Percentiles rank a stretch among this genome's conserved stretches.
Evolutionary conservation across 116 monocot species (phyloP).

Genomic region (Trichopus zeylanicus): DNA sequence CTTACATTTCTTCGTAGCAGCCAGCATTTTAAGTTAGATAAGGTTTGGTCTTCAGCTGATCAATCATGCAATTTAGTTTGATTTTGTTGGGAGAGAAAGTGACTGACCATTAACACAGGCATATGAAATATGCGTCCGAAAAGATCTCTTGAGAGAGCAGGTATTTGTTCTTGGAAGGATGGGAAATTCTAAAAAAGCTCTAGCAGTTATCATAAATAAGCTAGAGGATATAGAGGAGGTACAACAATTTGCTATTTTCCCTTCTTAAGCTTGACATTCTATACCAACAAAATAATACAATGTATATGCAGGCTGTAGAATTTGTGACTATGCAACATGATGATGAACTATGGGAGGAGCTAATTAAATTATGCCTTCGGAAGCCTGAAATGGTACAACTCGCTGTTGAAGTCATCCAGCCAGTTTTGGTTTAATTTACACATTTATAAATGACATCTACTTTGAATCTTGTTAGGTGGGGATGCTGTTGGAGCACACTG

Average conservation of each 20-base stretch:
- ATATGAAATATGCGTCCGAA: slow-evolving; percentile 75
- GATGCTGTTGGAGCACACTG: slow-evolving; percentile 89
- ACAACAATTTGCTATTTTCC: neutral
- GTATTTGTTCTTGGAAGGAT: slow-evolving; percentile 91
- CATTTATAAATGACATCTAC: neutral
- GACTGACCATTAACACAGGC: slow-evolving; percentile 43
- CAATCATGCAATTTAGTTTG: neutral
- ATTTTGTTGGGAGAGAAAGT: slow-evolving; percentile 2
- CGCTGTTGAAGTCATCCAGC: neutral
- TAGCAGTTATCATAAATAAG: slow-evolving; percentile 82
- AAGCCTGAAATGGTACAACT: slow-evolving; percentile 88
- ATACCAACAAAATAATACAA: neutral
- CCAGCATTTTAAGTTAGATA: slow-evolving; percentile 93
- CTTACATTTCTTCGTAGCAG: slow-evolving; percentile 92
- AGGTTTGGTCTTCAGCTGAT: slow-evolving; percentile 36
- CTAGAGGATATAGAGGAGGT: slow-evolving; percentile 95
- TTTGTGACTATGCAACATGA: slow-evolving; percentile 89
- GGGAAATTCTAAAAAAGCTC: slow-evolving; percentile 87
- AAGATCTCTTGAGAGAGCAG: slow-evolving; percentile 69
- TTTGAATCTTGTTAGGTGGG: slow-evolving; percentile 55
- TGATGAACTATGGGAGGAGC: slow-evolving; percentile 93
- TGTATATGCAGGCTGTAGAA: slow-evolving; percentile 75
- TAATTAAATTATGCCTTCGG: slow-evolving; percentile 79
- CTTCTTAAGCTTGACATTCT: neutral
- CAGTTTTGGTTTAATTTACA: neutral